phyloP scores from a whole-genome alignment of 495 filamentous ascomycete genomes.

The Trichoderma orchidacearum region DNA sequence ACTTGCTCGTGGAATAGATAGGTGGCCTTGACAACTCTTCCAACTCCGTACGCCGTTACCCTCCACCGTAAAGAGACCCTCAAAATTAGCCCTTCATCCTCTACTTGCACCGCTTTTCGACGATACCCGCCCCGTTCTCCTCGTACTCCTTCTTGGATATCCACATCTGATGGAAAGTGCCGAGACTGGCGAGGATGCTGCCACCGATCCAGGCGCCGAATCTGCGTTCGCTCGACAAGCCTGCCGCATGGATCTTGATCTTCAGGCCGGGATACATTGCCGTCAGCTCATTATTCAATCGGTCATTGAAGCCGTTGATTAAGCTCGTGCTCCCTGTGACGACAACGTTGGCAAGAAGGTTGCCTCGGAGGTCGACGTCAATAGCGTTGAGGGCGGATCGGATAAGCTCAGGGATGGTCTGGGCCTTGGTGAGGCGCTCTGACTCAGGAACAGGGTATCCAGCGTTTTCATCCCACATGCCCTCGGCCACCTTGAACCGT shows the following conservation, averaged over 20 bases:
- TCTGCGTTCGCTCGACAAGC: slow-evolving; percentile 71
- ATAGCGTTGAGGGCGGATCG: slow-evolving; percentile 61
- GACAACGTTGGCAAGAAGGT: slow-evolving; percentile 77
- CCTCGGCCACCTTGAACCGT: slow-evolving; percentile 72
- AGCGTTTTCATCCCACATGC: slow-evolving; percentile 72
- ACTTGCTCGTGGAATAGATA: not conserved
- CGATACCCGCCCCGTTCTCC: slow-evolving; percentile 55
- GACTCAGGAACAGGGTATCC: slow-evolving; percentile 28
- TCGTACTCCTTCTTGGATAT: slow-evolving; percentile 77
- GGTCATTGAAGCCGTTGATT: slow-evolving; percentile 78
- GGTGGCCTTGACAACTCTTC: not conserved
- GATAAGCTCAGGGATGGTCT: slow-evolving; percentile 69
- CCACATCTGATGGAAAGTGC: slow-evolving; percentile 99
- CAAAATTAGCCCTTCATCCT: not conserved
- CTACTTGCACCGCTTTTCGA: slow-evolving; percentile 70
- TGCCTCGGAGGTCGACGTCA: slow-evolving; percentile 78
- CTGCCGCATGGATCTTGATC: slow-evolving; percentile 72
- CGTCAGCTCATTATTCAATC: slow-evolving; percentile 70
- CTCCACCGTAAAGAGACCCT: not conserved
- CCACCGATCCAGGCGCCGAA: slow-evolving; percentile 95
- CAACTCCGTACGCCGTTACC: slow-evolving; percentile 11
- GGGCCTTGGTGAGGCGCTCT: slow-evolving; percentile 40
- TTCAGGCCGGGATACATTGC: slow-evolving; percentile 64
- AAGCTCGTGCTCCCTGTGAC: slow-evolving; percentile 79
- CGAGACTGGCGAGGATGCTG: slow-evolving; percentile 88